A percentile compares a stretch with the other conserved stretches of the same genome.
These are phyloP conservation scores for Aspergillus sojae DNA, from an alignment of 2,329 filamentous ascomycete genomes.

Conservation along the genomic window DNA sequence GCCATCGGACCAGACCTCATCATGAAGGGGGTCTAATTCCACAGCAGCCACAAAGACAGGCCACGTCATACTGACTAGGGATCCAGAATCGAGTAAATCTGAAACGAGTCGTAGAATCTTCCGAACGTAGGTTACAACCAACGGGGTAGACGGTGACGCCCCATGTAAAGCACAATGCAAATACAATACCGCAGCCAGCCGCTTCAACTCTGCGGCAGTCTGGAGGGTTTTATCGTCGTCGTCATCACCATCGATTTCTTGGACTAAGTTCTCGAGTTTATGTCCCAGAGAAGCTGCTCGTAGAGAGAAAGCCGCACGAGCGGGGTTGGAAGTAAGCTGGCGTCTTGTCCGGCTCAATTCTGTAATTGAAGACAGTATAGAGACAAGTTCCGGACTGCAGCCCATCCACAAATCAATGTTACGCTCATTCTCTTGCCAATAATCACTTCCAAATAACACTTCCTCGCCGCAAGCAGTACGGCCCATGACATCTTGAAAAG, in stretches of 20 bases:
- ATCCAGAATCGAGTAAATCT: slow-evolving; percentile 35
- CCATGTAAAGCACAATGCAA: slow-evolving; percentile 50
- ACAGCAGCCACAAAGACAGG: slow-evolving; percentile 50
- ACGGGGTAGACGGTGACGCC: slow-evolving; percentile 43
- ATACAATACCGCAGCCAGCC: slow-evolving; percentile 49
- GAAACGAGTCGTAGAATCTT: slow-evolving; percentile 40
- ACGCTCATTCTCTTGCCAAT: slow-evolving; percentile 46
- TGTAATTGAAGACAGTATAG: slow-evolving; percentile 51
- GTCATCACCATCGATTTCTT: slow-evolving; percentile 33
- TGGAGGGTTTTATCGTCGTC: slow-evolving; percentile 36
- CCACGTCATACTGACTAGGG: slow-evolving; percentile 43
- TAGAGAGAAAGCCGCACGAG: slow-evolving; percentile 30
- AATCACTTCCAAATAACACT: slow-evolving; percentile 51
- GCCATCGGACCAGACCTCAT: slow-evolving; percentile 37
- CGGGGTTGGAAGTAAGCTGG: slow-evolving; percentile 26
- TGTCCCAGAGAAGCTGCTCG: slow-evolving; percentile 39
- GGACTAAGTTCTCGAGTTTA: slow-evolving; percentile 37
- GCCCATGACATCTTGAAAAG: slow-evolving; percentile 56
- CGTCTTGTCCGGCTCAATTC: slow-evolving; percentile 47
- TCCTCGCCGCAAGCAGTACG: slow-evolving; percentile 54
- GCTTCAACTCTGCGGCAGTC: slow-evolving; percentile 47
- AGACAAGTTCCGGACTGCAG: slow-evolving; percentile 51
- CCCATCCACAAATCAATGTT: slow-evolving; percentile 52
- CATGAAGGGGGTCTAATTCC: slow-evolving; percentile 43
- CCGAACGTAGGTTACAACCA: slow-evolving; percentile 36